These are phyloP conservation scores for Lophiostoma macrostomum DNA, from an alignment of 495 filamentous ascomycete genomes.

Conservation along the genomic window DNA sequence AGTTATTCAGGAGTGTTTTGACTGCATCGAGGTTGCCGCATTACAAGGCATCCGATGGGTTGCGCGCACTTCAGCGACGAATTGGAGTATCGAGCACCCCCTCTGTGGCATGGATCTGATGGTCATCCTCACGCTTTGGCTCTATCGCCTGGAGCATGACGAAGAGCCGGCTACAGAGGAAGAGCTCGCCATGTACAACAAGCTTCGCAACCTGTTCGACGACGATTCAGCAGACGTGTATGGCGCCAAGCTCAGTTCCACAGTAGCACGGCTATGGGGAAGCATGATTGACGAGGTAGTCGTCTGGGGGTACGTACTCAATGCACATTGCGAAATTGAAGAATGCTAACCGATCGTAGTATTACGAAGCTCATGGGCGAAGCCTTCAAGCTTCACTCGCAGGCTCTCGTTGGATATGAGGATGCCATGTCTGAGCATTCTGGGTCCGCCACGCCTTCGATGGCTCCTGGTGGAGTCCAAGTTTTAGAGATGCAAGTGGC, in stretches of 20 bases:
- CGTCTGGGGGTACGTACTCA: slow-evolving; percentile 92
- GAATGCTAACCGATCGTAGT: slow-evolving; percentile 51
- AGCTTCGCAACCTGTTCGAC: slow-evolving; percentile 87
- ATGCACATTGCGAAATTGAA: too few species aligned
- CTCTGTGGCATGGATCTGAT: slow-evolving; percentile 96
- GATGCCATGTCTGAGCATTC: slow-evolving; percentile 55
- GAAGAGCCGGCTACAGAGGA: slow-evolving; percentile 89
- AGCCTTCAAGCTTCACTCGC: slow-evolving; percentile 93
- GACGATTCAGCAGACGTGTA: slow-evolving; percentile 79
- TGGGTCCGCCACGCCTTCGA: slow-evolving; percentile 37
- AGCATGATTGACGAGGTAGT: slow-evolving; percentile 98
- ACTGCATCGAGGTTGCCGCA: slow-evolving; percentile 96
- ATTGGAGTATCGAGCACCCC: slow-evolving; percentile 99
- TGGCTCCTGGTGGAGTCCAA: slow-evolving; percentile 35
- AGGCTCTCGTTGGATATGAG: slow-evolving; percentile 90
- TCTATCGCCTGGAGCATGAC: slow-evolving; percentile 98
- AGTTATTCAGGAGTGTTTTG: slow-evolving; percentile 95
- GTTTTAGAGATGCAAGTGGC: slow-evolving; percentile 41
- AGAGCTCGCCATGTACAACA: slow-evolving; percentile 91
- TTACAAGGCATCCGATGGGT: slow-evolving; percentile 96
- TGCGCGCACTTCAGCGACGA: slow-evolving; percentile 90
- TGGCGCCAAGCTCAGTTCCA: slow-evolving; percentile 79
- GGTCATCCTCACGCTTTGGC: slow-evolving; percentile 97
- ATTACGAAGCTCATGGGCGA: slow-evolving; percentile 98
- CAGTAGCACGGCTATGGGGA: slow-evolving; percentile 93